Percentiles rank a stretch among this genome's conserved stretches.
Conservation (phyloP, 345 rosid species). For the Gossypium sturtianum region DNA sequence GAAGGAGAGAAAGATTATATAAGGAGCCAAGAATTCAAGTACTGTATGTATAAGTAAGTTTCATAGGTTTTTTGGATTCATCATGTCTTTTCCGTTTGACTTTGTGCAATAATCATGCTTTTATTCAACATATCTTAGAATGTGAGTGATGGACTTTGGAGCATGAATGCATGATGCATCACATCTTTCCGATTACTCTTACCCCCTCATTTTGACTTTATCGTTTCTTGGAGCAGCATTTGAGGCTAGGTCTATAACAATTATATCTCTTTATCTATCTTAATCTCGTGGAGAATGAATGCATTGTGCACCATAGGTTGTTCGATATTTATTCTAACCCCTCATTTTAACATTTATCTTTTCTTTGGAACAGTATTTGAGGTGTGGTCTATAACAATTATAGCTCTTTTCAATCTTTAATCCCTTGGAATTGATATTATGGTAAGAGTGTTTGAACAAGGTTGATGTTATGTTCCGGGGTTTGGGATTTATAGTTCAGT, state of each 20-base stretch:
- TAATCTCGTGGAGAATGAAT: neutral
- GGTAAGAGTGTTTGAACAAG: neutral
- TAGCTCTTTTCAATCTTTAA: neutral
- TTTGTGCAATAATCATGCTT: neutral
- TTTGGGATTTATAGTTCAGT: too few species aligned
- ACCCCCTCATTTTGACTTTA: neutral
- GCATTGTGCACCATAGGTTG: neutral
- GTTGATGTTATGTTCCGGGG: neutral
- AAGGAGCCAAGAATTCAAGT: slow-evolving; percentile 10
- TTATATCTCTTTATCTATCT: neutral
- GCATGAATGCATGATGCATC: neutral
- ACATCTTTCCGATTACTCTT: neutral
- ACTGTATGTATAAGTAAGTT: slow-evolving; percentile 13
- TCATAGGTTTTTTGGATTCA: neutral
- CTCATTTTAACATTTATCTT: neutral
- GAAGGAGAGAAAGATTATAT: slow-evolving; percentile 13
- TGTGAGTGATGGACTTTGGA: neutral
- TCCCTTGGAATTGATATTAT: neutral
- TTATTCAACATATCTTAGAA: neutral
- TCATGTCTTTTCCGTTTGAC: neutral
- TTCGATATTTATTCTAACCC: neutral
- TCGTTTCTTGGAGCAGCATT: neutral
- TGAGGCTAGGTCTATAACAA: neutral
- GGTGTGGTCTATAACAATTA: neutral
- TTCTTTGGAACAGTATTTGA: neutral